Evolutionary conservation across 306 rosid species (phyloP).

Genomic region (Vigna reflexopilosa): DNA sequence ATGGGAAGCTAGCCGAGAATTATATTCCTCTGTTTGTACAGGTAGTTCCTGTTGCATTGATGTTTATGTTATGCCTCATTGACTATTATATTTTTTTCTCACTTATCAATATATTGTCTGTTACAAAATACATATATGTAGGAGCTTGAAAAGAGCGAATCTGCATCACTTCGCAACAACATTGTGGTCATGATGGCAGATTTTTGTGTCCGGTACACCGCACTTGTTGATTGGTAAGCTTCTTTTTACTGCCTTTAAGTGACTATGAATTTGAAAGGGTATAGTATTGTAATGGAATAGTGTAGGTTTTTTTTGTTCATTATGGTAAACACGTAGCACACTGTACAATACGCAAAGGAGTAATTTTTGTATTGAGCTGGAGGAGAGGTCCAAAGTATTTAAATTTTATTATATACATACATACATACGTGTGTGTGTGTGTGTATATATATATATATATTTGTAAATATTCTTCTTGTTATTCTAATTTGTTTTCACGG

Average conservation of each 20-base stretch:
- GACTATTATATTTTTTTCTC: slow-evolving; percentile 17
- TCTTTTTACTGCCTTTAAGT: slow-evolving; percentile 20
- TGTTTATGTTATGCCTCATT: slow-evolving; percentile 31
- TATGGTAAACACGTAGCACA: slow-evolving; percentile 15
- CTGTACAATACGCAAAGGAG: slow-evolving; percentile 4
- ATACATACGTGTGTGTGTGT: no score
- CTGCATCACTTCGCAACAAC: slow-evolving; percentile 92
- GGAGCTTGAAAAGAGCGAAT: slow-evolving; percentile 88
- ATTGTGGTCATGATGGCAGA: slow-evolving; percentile 88
- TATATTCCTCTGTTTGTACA: slow-evolving; percentile 89
- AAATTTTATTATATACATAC: no score
- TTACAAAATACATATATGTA: slow-evolving; percentile 39
- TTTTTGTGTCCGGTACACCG: slow-evolving; percentile 92
- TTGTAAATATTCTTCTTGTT: slow-evolving; percentile 6
- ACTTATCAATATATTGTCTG: slow-evolving; percentile 21
- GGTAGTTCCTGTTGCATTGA: slow-evolving; percentile 55
- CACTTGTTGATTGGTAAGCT: slow-evolving; percentile 95
- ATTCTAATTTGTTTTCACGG: slow-evolving; percentile 52
- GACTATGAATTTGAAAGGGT: slow-evolving; percentile 10
- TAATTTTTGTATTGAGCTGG: slow-evolving; percentile 10
- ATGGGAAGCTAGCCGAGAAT: slow-evolving; percentile 84
- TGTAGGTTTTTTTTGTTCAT: neutral
- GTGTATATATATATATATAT: no score
- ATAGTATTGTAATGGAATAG: slow-evolving; percentile 5
- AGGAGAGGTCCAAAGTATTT: slow-evolving; percentile 13